Conservation (phyloP, 257 asterid genomes). For the Plantago ovata region DNA sequence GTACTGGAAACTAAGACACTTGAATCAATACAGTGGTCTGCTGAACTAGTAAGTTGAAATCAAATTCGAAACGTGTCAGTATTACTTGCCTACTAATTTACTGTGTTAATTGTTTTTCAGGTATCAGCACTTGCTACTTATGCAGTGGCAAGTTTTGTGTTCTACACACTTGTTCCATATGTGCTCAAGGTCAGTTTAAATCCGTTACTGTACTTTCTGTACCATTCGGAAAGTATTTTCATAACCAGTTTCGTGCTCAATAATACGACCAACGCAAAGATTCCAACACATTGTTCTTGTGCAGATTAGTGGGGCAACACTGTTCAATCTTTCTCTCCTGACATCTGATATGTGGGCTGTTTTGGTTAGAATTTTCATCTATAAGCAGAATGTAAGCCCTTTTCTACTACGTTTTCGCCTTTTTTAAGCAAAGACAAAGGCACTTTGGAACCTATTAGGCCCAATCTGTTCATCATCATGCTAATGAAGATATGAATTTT, state of each 20-base stretch:
- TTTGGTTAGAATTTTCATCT: constrained; percentile 54
- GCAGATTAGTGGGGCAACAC: constrained; percentile 76
- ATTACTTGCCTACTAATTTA: not conserved
- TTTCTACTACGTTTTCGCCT: not conserved
- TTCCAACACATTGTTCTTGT: not conserved
- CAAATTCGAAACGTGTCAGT: not conserved
- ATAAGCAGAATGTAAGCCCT: constrained; percentile 52
- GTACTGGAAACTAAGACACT: constrained; percentile 52
- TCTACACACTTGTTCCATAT: constrained; percentile 47
- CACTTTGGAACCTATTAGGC: too few relatives aligned
- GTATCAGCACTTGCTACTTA: constrained; percentile 40
- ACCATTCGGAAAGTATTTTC: too few relatives aligned
- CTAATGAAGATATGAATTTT: too few relatives aligned
- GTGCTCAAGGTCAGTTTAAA: constrained; percentile 41
- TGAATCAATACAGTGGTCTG: constrained; percentile 47
- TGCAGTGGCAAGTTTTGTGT: constrained; percentile 45
- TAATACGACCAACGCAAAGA: too few relatives aligned
- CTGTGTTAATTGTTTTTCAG: constrained; percentile 27
- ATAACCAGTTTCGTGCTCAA: too few relatives aligned
- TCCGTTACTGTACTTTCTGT: too few relatives aligned
- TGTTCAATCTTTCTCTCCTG: constrained; percentile 71
- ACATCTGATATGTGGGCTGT: constrained; percentile 91
- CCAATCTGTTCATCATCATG: too few relatives aligned
- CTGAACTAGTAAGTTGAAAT: constrained; percentile 46
- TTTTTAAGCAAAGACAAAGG: not conserved